Percentiles rank a stretch among this genome's conserved stretches.
phyloP scores from a whole-genome alignment of 1,284 basidiomycete genomes.

The Trichosporon ovoides region DNA sequence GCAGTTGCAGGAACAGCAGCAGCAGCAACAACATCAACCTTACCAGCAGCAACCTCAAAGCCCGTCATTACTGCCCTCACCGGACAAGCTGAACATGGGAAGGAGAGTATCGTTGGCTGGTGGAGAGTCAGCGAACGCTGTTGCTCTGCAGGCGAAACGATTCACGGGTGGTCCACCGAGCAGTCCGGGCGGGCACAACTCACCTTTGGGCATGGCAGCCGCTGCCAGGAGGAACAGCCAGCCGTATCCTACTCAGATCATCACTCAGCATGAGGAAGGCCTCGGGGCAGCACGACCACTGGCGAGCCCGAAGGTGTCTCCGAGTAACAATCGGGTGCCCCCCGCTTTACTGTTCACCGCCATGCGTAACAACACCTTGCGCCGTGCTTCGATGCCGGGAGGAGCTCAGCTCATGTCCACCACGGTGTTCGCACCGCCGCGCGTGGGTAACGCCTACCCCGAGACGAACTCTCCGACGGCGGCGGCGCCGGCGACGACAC shows the following conservation, averaged over 20 bases:
- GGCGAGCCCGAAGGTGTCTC: conserved; percentile 34
- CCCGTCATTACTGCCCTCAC: conserved; percentile 9
- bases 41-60: not conserved
- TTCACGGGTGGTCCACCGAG: not conserved
- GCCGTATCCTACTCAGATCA: conserved; percentile 37
- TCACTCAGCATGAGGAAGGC: conserved; percentile 7
- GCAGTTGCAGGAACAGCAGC: not conserved
- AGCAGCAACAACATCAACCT: not conserved
- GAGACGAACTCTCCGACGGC: not conserved
- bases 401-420: conserved; percentile 38
- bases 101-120: conserved; percentile 37
- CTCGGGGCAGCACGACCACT: conserved; percentile 1
- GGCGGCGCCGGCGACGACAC: not conserved
- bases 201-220: conserved; percentile 34
- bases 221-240: conserved; percentile 36
- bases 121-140: conserved; percentile 24
- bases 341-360: conserved; percentile 36
- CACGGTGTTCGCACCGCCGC: conserved; percentile 42
- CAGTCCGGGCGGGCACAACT: conserved; percentile 34
- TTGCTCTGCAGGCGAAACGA: not conserved
- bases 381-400: conserved; percentile 39
- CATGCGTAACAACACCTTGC: conserved; percentile 38
- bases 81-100: conserved; percentile 27
- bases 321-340: conserved; percentile 27
- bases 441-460: conserved; percentile 13